Base-by-base conservation (phyloP, 805 yeast genomes). In the Yamadazyma akitaensis region DNA sequence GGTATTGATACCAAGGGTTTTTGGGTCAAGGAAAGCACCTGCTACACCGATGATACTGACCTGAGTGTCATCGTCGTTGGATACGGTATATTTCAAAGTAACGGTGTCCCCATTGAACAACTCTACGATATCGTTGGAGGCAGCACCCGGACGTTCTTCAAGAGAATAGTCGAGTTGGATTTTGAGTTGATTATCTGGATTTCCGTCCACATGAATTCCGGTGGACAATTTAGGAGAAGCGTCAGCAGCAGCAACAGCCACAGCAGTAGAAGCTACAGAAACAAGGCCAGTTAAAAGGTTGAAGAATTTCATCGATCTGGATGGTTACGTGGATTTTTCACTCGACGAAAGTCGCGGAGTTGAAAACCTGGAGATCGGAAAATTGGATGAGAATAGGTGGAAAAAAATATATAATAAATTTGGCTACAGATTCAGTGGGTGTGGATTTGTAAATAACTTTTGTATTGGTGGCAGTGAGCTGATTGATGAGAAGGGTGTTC, bases 21-120 rank as follows among this genome's bases (percentile, higher is more conserved):
- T 67, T 21, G 86, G 81, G 49, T 81, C 74, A 46, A 75, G 68
- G 64, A 86, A 74, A 44, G 74, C 58, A 46, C 94, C 94, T 44
- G 88, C 85, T 46, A 84, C 79, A 48, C 89, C 94, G 40, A 81
- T 77, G 46, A 87, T 64, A 17, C 76, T 68, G 40, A 67, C 46
- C 36, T 78, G 70, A 6, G 75, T 77, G 53, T 83, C 86, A 53
- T 84, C 88, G 32, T 73, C 65, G 59, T 84, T 84, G 42, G 62
- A 56, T 49, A 84, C 73, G 7, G 72, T 64, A 61, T 82, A 84
- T 17, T 63, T 64, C 45, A 86, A 59, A 2, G 80, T 64, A 32
- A 80, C 63, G 24, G 72, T 67, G 33, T 85, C 84, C 28, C 84
- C 84, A 53, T 77, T 76, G 48, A 47, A 52, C 26, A 74, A 59